Evolutionary conservation across 2,329 filamentous ascomycete species (phyloP), one percentile per base, ranked within the genome.

Genomic region (Raffaelea albimanens): DNA sequence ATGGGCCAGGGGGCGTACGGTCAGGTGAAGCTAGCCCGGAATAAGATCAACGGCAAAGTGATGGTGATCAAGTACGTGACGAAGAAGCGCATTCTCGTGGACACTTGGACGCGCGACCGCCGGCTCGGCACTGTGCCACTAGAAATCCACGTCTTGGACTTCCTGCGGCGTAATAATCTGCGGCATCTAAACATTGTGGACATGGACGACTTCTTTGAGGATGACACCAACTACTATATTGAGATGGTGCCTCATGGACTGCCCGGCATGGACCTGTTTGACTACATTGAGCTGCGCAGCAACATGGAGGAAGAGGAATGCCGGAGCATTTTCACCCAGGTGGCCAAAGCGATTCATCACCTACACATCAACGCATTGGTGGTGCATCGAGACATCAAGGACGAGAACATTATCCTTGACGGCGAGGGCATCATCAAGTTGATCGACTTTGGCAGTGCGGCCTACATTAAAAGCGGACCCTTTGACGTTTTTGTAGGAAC

Each of bases 401-500:
- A 98, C 59, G 93, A 98, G 67, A 98, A 98, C 57, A 87, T 98
- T 25, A 86, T 98, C 47, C 72, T 98, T 16, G 93, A 98, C 60
- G 91, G 93, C 33, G 90, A 97, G 62, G 90, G 91, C 22, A 83
- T 85, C 56, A 95, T 98, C 67, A 97, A 96, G 68, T 73, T 98
- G 59, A 97, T 97, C 56, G 93, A 98, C 65, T 98, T 98, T 67
- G 93, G 93, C 51, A 96, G 90, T 61, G 93, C 93, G 50, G 90
- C 93, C 52, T 98, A 98, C 63, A 95, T 97, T 71, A 96, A 95
- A 70, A 96, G 85, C 63, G 93, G 93, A 14, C 93, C 93, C 41
- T 98, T 98, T 72, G 90, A 97, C 63, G 93, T 98, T 14, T 98
- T 98, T 68, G 93, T 98, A 45, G 93, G 93, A 50, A 98, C 93